Evolutionary conservation across 805 yeast species (phyloP).

Genomic region (Wickerhamomyces rabaulensis): DNA sequence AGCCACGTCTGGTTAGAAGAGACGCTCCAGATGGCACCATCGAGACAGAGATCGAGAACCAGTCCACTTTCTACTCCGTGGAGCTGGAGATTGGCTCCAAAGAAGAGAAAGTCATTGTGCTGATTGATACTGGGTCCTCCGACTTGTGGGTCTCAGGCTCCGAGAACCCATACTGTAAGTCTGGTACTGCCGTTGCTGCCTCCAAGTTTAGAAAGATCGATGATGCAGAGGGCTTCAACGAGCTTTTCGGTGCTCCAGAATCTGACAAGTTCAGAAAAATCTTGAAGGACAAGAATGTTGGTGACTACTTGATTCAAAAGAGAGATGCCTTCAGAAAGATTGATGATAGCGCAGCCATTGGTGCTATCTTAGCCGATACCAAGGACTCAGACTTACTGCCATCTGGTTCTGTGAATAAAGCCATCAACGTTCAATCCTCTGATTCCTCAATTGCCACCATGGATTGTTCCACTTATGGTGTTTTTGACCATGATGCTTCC

Average conservation of each 20-base stretch:
- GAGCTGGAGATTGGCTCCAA: slow-evolving; percentile 52
- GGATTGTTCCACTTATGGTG: slow-evolving; percentile 36
- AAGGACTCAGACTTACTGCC: background rate
- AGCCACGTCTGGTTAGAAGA: slow-evolving; percentile 17
- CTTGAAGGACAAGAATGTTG: background rate
- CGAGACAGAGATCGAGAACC: slow-evolving; percentile 32
- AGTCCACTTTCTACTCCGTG: slow-evolving; percentile 40
- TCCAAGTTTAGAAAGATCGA: slow-evolving; percentile 11
- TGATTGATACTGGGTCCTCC: slow-evolving; percentile 74
- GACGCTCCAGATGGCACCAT: slow-evolving; percentile 24
- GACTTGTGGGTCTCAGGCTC: slow-evolving; percentile 62
- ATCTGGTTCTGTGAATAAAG: slow-evolving; percentile 7
- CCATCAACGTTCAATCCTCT: background rate
- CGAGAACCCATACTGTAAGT: slow-evolving; percentile 41
- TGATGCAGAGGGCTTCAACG: slow-evolving; percentile 1
- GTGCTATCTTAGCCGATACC: background rate
- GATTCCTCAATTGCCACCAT: slow-evolving; percentile 21
- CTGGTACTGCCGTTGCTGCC: slow-evolving; percentile 8
- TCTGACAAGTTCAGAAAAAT: slow-evolving; percentile 2
- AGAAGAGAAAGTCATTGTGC: slow-evolving; percentile 45
- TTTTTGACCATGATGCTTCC: slow-evolving; percentile 31
- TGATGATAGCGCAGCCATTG: slow-evolving; percentile 3
- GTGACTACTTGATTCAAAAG: background rate
- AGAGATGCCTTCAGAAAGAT: slow-evolving; percentile 8
- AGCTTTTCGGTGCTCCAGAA: background rate